A percentile compares a stretch with the other conserved stretches of the same genome.
These are phyloP conservation scores for Medicago arabica DNA, from an alignment of 306 rosid species.

Conservation along the genomic window DNA sequence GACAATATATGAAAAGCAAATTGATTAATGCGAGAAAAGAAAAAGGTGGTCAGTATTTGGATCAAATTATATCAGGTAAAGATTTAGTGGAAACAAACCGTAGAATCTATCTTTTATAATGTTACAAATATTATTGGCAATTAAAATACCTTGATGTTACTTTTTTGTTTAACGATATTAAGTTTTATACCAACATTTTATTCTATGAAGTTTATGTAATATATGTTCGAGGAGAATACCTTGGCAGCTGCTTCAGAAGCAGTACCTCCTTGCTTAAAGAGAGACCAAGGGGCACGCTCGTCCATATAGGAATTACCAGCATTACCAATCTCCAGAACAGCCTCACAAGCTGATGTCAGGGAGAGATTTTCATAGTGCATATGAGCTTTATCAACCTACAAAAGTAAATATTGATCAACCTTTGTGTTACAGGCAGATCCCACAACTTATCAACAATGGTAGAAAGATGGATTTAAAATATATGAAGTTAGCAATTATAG, in stretches of 20 bases:
- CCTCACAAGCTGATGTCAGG: constrained; percentile 91
- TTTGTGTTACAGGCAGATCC: neutral
- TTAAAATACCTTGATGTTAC: constrained; percentile 14
- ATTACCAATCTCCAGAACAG: constrained; percentile 84
- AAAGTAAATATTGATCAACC: constrained; percentile 28
- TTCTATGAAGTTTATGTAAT: neutral
- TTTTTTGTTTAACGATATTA: neutral
- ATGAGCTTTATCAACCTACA: constrained; percentile 75
- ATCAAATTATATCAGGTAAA: neutral
- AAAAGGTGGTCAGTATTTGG: constrained; percentile 3
- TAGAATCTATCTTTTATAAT: constrained; percentile 7
- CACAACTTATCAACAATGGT: constrained; percentile 20
- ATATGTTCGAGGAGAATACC: constrained; percentile 54
- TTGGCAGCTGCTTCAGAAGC: constrained; percentile 84
- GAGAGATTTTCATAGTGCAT: constrained; percentile 73
- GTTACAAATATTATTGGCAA: neutral
- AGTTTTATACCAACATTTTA: no score
- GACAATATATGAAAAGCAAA: constrained; percentile 8
- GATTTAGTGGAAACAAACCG: constrained; percentile 26
- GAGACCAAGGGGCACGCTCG: constrained; percentile 93
- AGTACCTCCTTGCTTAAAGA: constrained; percentile 83
- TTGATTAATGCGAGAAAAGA: constrained; percentile 21
- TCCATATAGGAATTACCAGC: constrained; percentile 88
- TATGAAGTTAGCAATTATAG: constrained; percentile 4
- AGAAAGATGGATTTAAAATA: constrained; percentile 15